Evolutionary conservation across 352 stramenopile genomes (phyloP), one percentile per base, ranked within the genome.

Genomic region (Globisporangium perplexum): DNA sequence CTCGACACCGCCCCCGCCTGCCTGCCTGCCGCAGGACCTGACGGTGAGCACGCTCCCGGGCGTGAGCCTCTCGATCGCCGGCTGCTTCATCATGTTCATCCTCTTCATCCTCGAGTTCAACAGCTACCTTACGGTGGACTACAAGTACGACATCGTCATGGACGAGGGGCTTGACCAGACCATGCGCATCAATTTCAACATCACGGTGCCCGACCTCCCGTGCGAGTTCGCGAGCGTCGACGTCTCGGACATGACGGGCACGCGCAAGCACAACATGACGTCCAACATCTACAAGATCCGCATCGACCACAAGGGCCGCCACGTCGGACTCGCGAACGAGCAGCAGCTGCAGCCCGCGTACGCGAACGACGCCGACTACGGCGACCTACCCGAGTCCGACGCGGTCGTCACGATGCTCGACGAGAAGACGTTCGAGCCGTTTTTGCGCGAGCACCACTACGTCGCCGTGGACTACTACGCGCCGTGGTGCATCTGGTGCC

Each of bases 161-260:
- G 86, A 96, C 71, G 75, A 93, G 53, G 78, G 74, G 3, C 66
- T 93, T 24, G 80, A 93, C 63, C 72, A 89, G 66, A 93, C 71
- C 42, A 83, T 95, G 67, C 86, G 92, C 53, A 96, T 99, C 48
- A 98, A 98, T 71, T 99, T 99, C 66, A 99, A 99, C 76, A 97
- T 99, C 65, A 98, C 95, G 31, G 81, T 99, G 45, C 85, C 97
- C 31, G 93, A 98, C 72, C 60, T 99, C 20, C 93, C 96, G 23
- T 99, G 96, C 70, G 95, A 99, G 71, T 99, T 97, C 64, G 93
- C 97, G 10, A 88, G 71, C 22, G 87, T 99, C 7, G 96, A 99
- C 70, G 92, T 99, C 7, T 97, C 92, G 59, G 96, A 99, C 74
- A 94, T 97, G 65, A 94, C 98, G 46, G 96, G 96, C 56, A 98